Evolutionary conservation across 192 early-diverging fungal species (phyloP).

Genomic region (Coemansia sp.): DNA sequence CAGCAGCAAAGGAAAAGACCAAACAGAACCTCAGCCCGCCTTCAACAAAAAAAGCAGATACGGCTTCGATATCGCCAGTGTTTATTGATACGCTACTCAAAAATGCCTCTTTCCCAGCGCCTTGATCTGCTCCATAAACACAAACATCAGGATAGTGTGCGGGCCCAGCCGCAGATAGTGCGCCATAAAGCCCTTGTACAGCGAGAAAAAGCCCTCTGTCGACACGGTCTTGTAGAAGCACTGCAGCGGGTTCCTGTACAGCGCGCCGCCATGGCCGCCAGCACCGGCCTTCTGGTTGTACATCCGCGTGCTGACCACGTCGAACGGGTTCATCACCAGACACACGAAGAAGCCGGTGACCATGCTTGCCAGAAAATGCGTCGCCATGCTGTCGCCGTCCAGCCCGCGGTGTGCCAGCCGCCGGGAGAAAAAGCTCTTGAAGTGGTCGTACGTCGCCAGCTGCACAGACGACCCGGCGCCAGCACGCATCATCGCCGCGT

Average conservation of each 20-base stretch:
- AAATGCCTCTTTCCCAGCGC: slow-evolving; percentile 37
- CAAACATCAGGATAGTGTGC: slow-evolving; percentile 89
- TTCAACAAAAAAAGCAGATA: too few relatives aligned
- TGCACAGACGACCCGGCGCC: slow-evolving; percentile 87
- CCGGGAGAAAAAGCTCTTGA: slow-evolving; percentile 62
- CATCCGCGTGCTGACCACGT: slow-evolving; percentile 92
- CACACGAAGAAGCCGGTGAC: slow-evolving; percentile 83
- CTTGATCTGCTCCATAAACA: slow-evolving; percentile 81
- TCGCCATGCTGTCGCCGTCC: slow-evolving; percentile 57
- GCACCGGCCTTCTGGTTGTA: slow-evolving; percentile 75
- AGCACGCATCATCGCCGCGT: slow-evolving; percentile 85
- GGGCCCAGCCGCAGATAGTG: slow-evolving; percentile 91
- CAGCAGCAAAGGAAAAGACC: too few relatives aligned
- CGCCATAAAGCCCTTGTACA: slow-evolving; percentile 91
- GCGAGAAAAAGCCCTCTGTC: slow-evolving; percentile 74
- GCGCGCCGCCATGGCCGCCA: slow-evolving; percentile 60
- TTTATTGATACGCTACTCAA: background rate
- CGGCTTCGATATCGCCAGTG: too few relatives aligned
- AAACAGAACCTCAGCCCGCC: too few relatives aligned
- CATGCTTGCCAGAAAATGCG: slow-evolving; percentile 76
- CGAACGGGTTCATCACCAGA: slow-evolving; percentile 95
- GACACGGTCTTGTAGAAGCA: slow-evolving; percentile 82
- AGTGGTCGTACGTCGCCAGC: slow-evolving; percentile 83
- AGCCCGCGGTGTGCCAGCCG: slow-evolving; percentile 55
- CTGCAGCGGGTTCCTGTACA: slow-evolving; percentile 81